A percentile compares a stretch with the other conserved stretches of the same genome.
Conservation (phyloP, 805 yeast species). For the Saturnispora silvae region DNA sequence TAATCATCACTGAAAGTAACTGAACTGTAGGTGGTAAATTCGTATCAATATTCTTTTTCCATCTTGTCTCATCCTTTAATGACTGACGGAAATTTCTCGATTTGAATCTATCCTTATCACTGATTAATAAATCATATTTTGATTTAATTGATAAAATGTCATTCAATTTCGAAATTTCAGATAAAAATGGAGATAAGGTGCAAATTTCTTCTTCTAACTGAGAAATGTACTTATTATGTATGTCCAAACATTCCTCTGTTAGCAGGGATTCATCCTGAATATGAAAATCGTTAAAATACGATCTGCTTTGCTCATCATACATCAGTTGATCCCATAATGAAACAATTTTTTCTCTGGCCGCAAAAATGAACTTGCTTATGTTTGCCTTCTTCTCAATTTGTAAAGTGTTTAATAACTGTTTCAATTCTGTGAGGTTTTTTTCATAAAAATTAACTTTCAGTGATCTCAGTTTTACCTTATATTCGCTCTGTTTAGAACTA, state of each 20-base stretch:
- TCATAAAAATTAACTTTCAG: constrained; percentile 36
- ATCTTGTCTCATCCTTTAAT: constrained; percentile 67
- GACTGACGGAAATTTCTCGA: constrained; percentile 72
- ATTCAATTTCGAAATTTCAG: constrained; percentile 43
- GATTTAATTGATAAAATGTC: constrained; percentile 49
- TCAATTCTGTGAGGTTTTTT: constrained; percentile 38
- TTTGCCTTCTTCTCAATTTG: constrained; percentile 48
- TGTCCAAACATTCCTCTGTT: constrained; percentile 50
- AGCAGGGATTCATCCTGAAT: constrained; percentile 28
- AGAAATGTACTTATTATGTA: constrained; percentile 54
- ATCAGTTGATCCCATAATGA: constrained; percentile 53
- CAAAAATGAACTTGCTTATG: constrained; percentile 58
- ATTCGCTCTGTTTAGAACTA: constrained; percentile 27
- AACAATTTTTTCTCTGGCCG: constrained; percentile 48
- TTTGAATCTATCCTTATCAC: constrained; percentile 69
- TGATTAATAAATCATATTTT: constrained; percentile 56
- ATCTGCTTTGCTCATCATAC: constrained; percentile 42
- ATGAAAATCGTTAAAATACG: constrained; percentile 33
- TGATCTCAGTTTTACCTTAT: constrained; percentile 26
- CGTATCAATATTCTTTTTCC: constrained; percentile 56
- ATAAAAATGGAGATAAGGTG: constrained; percentile 43
- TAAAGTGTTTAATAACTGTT: constrained; percentile 46
- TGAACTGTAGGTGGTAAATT: constrained; percentile 55
- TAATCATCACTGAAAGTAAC: constrained; percentile 37
- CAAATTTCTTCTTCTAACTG: constrained; percentile 40